A percentile compares a stretch with the other conserved stretches of the same genome.
Conservation (phyloP, 805 yeast genomes). For the Saccharomycopsis synnaedendra region DNA sequence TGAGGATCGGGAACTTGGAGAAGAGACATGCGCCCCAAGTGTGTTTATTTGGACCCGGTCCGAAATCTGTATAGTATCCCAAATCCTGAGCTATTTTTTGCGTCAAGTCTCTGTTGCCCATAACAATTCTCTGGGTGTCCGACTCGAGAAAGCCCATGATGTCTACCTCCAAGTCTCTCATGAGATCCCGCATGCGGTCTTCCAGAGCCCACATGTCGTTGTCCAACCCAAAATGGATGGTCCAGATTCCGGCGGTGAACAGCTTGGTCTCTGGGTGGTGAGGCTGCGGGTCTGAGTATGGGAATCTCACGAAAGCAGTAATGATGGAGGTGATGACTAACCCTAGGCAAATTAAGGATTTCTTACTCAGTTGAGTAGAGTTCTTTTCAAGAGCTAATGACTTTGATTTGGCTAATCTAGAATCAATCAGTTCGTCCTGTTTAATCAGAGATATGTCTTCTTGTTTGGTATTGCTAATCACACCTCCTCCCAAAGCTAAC, state of each 20-base stretch:
- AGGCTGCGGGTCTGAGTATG: conserved; percentile 52
- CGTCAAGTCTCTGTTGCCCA: conserved; percentile 92
- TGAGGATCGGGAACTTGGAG: conserved; percentile 87
- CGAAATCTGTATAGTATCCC: conserved; percentile 91
- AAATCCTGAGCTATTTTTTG: conserved; percentile 85
- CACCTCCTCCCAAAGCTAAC: conserved; percentile 40
- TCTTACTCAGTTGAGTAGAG: neutral
- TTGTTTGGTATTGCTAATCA: conserved; percentile 19
- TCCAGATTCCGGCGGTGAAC: conserved; percentile 96
- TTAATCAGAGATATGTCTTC: neutral
- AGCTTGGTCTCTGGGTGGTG: conserved; percentile 56
- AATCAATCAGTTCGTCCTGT: neutral
- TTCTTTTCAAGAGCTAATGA: conserved; percentile 2
- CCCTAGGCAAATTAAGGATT: conserved; percentile 21
- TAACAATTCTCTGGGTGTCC: conserved; percentile 86
- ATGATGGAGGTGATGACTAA: conserved; percentile 36
- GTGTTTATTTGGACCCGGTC: conserved; percentile 96
- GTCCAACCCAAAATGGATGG: conserved; percentile 93
- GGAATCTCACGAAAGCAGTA: conserved; percentile 45
- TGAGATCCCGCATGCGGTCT: conserved; percentile 73
- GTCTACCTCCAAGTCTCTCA: conserved; percentile 80
- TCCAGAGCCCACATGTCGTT: conserved; percentile 98
- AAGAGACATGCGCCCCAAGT: conserved; percentile 95
- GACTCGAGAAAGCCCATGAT: conserved; percentile 85
- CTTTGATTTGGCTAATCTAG: conserved; percentile 19